Conservation (phyloP, 495 filamentous ascomycete species). For the Wilcoxina mikolae region DNA sequence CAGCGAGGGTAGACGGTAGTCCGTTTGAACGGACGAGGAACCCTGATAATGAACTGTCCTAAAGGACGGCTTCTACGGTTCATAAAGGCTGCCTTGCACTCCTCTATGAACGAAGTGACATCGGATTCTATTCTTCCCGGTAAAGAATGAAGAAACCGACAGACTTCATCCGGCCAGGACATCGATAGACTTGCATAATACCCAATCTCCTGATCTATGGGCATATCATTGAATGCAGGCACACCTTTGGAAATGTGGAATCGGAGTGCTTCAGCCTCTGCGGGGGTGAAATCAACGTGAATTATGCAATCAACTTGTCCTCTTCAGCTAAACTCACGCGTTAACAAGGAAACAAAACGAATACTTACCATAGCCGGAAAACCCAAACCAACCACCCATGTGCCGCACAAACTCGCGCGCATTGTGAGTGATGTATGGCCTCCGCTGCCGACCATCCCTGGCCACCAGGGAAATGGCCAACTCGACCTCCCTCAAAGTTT, state of each 20-base stretch:
- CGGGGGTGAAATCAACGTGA: constrained; percentile 17
- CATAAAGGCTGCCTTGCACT: background rate
- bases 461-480: too few relatives aligned
- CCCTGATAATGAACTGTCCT: too few relatives aligned
- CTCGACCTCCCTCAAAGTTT: too few relatives aligned
- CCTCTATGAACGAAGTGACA: background rate
- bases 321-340: too few relatives aligned
- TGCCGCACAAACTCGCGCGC: background rate
- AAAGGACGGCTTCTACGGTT: background rate
- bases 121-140: background rate
- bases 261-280: constrained; percentile 3
- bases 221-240: background rate
- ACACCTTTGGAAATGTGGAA: background rate
- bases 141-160: background rate
- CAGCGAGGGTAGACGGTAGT: too few relatives aligned
- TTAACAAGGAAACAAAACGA: background rate
- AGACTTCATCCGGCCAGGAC: background rate
- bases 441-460: background rate
- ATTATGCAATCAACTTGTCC: background rate
- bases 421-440: constrained; percentile 13
- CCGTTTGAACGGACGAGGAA: too few relatives aligned
- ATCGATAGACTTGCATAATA: background rate
- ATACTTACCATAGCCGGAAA: background rate
- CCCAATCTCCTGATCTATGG: background rate
- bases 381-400: background rate